phyloP scores from a whole-genome alignment of 768 basidiomycete genomes.

The Pleurotus eryngii region DNA sequence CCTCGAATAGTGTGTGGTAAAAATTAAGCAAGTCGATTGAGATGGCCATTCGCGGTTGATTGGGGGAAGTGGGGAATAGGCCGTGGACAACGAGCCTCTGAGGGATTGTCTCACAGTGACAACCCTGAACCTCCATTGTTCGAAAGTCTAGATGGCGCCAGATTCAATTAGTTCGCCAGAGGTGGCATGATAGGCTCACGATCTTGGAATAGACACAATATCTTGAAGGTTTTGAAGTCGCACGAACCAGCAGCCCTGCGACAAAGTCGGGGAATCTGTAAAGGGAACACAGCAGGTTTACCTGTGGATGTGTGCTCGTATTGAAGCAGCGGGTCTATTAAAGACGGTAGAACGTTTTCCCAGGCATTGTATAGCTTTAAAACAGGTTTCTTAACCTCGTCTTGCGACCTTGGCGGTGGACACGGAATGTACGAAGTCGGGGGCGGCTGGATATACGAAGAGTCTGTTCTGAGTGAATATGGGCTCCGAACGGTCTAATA shows the following conservation, averaged over 20 bases:
- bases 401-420: too few species aligned
- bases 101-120: neutral
- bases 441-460: too few species aligned
- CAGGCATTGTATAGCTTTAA: too few species aligned
- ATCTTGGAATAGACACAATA: conserved; percentile 8
- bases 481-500: too few species aligned
- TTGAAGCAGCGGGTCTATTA: too few species aligned
- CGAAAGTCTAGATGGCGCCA: neutral
- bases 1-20: conserved; percentile 13
- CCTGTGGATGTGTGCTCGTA: too few species aligned
- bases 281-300: too few species aligned
- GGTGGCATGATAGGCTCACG: neutral
- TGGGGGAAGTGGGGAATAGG: conserved; percentile 13
- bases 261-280: too few species aligned
- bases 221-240: neutral
- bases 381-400: too few species aligned
- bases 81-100: conserved; percentile 9
- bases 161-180: neutral
- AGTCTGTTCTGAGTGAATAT: too few species aligned
- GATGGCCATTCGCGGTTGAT: conserved; percentile 12
- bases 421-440: too few species aligned
- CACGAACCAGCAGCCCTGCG: neutral
- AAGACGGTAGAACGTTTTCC: too few species aligned
- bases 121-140: conserved; percentile 3
- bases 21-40: conserved; percentile 12